phyloP scores from a whole-genome alignment of 1,139 yeast species.

The Nematodospora anomalae region DNA sequence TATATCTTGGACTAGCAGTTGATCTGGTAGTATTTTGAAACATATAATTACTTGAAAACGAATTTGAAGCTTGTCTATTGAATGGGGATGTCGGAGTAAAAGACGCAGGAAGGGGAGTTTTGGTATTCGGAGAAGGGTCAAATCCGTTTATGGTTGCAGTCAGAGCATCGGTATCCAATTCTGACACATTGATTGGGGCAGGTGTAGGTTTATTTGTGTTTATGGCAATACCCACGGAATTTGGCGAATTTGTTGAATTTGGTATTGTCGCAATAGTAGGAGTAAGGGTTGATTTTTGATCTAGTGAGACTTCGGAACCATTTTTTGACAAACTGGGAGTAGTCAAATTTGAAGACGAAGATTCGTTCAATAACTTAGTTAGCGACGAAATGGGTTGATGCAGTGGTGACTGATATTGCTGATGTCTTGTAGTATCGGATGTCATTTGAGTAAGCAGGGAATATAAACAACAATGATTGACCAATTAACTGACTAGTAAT shows the following conservation, averaged over 20 bases:
- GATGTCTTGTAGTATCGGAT: not conserved
- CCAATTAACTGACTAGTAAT: no score
- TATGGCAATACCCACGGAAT: slow-evolving; percentile 6
- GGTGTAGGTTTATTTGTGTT: slow-evolving; percentile 7
- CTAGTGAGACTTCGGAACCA: slow-evolving; percentile 18
- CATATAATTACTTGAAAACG: slow-evolving; percentile 12
- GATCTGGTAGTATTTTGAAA: slow-evolving; percentile 13
- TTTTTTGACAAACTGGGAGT: slow-evolving; percentile 28
- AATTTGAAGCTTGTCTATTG: slow-evolving; percentile 13
- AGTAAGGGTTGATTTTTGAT: slow-evolving; percentile 1
- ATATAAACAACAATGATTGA: not conserved
- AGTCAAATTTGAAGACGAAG: slow-evolving; percentile 24
- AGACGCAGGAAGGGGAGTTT: slow-evolving; percentile 11
- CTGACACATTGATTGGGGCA: slow-evolving; percentile 6
- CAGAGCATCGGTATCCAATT: slow-evolving; percentile 7
- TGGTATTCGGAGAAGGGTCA: slow-evolving; percentile 18
- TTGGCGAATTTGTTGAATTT: slow-evolving; percentile 14
- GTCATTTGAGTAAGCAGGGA: not conserved
- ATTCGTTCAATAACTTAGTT: slow-evolving; percentile 44
- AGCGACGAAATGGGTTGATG: slow-evolving; percentile 36
- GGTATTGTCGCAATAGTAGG: slow-evolving; percentile 4
- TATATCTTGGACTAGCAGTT: slow-evolving; percentile 39
- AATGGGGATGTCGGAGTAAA: slow-evolving; percentile 22
- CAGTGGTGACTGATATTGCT: slow-evolving; percentile 8
- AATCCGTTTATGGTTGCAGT: slow-evolving; percentile 21